A percentile compares a stretch with the other conserved stretches of the same genome.
These are phyloP conservation scores for Chalara sp. DNA, from an alignment of 2,329 filamentous ascomycete species.

Conservation along the genomic window DNA sequence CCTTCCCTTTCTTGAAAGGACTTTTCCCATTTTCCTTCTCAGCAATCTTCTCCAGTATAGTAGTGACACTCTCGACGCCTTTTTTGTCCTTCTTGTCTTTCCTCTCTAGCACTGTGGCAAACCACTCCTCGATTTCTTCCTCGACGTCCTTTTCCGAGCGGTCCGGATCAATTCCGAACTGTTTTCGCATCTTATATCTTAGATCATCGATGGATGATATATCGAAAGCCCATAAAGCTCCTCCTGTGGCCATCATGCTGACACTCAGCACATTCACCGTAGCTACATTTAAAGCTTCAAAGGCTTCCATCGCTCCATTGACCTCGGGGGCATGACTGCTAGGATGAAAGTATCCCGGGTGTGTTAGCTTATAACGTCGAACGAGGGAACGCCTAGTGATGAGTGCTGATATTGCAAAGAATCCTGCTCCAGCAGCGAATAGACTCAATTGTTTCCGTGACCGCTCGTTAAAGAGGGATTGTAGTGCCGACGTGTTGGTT, in stretches of 20 bases:
- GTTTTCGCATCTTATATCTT: constrained; percentile 41
- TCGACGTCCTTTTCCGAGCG: constrained; percentile 44
- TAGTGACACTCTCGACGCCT: not conserved
- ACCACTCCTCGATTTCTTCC: constrained; percentile 54
- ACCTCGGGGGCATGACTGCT: constrained; percentile 43
- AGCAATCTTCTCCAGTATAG: not conserved
- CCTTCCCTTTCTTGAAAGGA: not conserved
- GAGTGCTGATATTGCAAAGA: constrained; percentile 64
- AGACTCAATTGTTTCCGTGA: constrained; percentile 54
- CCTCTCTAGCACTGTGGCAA: constrained; percentile 52
- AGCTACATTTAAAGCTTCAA: constrained; percentile 78
- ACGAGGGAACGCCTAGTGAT: constrained; percentile 66
- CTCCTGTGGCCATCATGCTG: constrained; percentile 68
- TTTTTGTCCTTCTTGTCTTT: constrained; percentile 31
- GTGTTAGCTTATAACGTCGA: constrained; percentile 51
- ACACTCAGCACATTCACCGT: constrained; percentile 79
- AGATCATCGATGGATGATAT: constrained; percentile 64
- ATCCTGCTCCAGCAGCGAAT: constrained; percentile 68
- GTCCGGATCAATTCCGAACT: constrained; percentile 31
- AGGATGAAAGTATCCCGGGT: constrained; percentile 67
- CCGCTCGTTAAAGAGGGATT: constrained; percentile 24
- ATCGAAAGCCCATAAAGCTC: constrained; percentile 69
- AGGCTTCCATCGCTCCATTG: constrained; percentile 65
- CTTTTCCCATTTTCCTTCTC: not conserved
- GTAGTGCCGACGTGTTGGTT: constrained; percentile 10